phyloP scores from a whole-genome alignment of 2,329 filamentous ascomycete genomes.

The Berkeleyomyces rouxiae region DNA sequence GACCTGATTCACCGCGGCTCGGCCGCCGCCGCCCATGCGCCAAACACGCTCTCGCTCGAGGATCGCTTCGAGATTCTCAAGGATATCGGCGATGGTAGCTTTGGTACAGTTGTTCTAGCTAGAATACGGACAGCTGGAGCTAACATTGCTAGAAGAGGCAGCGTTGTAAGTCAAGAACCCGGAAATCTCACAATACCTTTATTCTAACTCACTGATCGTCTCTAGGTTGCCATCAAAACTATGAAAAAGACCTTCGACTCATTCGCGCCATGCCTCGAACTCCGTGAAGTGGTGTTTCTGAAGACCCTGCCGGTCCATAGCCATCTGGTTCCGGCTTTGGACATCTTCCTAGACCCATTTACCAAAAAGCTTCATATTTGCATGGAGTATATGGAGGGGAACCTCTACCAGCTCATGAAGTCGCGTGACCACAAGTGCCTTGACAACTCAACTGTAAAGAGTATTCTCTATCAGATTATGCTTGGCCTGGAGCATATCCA shows the following conservation, averaged over 20 bases:
- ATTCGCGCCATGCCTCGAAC: constrained; percentile 73
- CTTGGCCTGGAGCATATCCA: constrained; percentile 94
- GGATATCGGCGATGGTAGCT: constrained; percentile 97
- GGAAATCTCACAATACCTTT: neutral
- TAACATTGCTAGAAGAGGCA: constrained; percentile 74
- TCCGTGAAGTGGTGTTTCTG: constrained; percentile 93
- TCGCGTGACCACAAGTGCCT: constrained; percentile 87
- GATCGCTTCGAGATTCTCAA: constrained; percentile 95
- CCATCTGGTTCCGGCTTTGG: constrained; percentile 89
- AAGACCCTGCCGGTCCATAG: constrained; percentile 73
- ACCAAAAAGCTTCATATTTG: constrained; percentile 93
- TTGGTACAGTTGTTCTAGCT: constrained; percentile 85
- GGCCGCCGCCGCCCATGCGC: constrained; percentile 36
- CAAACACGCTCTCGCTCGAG: constrained; percentile 49
- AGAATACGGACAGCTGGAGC: constrained; percentile 82
- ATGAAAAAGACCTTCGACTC: constrained; percentile 99
- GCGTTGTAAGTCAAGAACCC: constrained; percentile 51
- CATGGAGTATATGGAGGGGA: constrained; percentile 99
- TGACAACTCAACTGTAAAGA: constrained; percentile 85
- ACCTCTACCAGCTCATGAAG: constrained; percentile 98
- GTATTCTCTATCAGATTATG: constrained; percentile 93
- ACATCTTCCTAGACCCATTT: constrained; percentile 94
- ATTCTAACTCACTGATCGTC: constrained; percentile 2
- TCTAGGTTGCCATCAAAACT: constrained; percentile 91
- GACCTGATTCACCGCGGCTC: constrained; percentile 56